A percentile compares a stretch with the other conserved stretches of the same genome.
These are phyloP conservation scores for Ophiosphaerella narmari DNA, from an alignment of 2,329 filamentous ascomycete genomes.

Conservation along the genomic window DNA sequence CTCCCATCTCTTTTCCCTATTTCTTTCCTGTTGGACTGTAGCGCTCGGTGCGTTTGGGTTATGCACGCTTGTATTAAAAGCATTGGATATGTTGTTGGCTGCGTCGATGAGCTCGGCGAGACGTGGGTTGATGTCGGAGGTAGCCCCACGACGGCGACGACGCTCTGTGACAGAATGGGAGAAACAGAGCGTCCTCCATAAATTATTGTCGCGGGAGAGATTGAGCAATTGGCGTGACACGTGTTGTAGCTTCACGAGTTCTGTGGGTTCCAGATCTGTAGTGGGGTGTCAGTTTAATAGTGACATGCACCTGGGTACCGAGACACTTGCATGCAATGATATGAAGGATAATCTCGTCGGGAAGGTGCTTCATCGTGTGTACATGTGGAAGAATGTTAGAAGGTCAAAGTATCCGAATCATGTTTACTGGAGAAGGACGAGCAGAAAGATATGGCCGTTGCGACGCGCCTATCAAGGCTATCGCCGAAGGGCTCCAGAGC, in stretches of 20 bases:
- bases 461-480: constrained; percentile 15
- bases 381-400: background rate
- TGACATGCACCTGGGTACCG: background rate
- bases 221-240: constrained; percentile 69
- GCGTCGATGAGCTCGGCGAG: constrained; percentile 50
- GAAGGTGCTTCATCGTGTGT: constrained; percentile 31
- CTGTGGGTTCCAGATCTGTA: constrained; percentile 64
- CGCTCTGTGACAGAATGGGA: constrained; percentile 68
- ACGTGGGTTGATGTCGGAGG: constrained; percentile 47
- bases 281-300: background rate
- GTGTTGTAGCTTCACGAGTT: constrained; percentile 71
- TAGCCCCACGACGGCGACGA: constrained; percentile 55
- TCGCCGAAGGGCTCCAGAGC: constrained; percentile 12
- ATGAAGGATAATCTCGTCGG: constrained; percentile 50
- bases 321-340: constrained; percentile 48
- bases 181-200: constrained; percentile 80
- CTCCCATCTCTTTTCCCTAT: constrained; percentile 48
- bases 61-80: constrained; percentile 29
- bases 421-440: background rate
- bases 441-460: constrained; percentile 9
- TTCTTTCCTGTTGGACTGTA: constrained; percentile 35
- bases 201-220: constrained; percentile 72
- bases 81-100: constrained; percentile 39
- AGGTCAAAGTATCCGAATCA: background rate
- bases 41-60: constrained; percentile 35